Evolutionary conservation across 371 early-diverging fungal genomes (phyloP).

Genomic region (Mucor circinelloides): DNA sequence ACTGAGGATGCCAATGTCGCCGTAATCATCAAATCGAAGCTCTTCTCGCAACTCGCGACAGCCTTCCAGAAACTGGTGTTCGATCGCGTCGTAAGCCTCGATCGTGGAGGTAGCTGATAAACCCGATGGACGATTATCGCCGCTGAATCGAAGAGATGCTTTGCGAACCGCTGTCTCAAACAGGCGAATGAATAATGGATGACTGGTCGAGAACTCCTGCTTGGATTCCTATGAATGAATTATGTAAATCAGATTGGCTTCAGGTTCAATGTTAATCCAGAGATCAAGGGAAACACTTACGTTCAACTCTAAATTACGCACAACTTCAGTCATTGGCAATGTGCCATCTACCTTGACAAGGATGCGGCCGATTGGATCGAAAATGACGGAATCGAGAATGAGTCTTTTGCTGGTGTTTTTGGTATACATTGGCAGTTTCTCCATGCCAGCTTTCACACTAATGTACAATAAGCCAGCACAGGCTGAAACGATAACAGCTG

Average conservation of each 20-base stretch:
- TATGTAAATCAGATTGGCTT: not conserved
- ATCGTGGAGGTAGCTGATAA: slow-evolving; percentile 6
- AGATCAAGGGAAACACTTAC: slow-evolving; percentile 15
- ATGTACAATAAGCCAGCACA: slow-evolving; percentile 35
- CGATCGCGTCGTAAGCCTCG: slow-evolving; percentile 11
- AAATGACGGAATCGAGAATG: slow-evolving; percentile 38
- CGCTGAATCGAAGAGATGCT: slow-evolving; percentile 1
- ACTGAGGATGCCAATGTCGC: slow-evolving; percentile 40
- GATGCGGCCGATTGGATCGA: slow-evolving; percentile 37
- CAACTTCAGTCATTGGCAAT: slow-evolving; percentile 38
- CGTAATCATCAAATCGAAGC: slow-evolving; percentile 22
- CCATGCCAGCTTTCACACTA: slow-evolving; percentile 20
- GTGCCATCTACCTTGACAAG: slow-evolving; percentile 48
- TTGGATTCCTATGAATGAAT: slow-evolving; percentile 11
- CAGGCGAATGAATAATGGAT: slow-evolving; percentile 37
- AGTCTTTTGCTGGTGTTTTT: slow-evolving; percentile 28
- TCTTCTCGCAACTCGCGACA: slow-evolving; percentile 29
- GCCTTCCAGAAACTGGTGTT: slow-evolving; percentile 27
- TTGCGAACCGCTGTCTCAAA: slow-evolving; percentile 21
- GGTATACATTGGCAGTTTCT: slow-evolving; percentile 6
- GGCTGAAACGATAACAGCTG: slow-evolving; percentile 38
- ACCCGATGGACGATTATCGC: slow-evolving; percentile 13
- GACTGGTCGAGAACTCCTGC: slow-evolving; percentile 13
- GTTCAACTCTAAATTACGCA: slow-evolving; percentile 21
- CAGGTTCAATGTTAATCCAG: not conserved